Evolutionary conservation across 306 rosid genomes (phyloP).

Genomic region (Prosopis cineraria): DNA sequence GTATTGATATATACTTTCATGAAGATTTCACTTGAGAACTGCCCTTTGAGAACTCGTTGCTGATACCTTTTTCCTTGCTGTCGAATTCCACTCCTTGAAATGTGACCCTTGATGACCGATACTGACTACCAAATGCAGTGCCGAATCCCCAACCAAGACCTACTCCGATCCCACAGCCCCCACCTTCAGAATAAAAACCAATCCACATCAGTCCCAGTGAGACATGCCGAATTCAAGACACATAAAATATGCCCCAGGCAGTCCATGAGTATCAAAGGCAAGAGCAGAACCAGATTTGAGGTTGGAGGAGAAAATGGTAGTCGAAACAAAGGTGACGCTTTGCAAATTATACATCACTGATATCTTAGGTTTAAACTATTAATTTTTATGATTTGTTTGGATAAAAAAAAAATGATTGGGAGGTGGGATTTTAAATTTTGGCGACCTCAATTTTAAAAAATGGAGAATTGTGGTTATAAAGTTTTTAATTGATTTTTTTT

Average conservation of each 20-base stretch:
- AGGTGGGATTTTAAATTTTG: too few relatives aligned
- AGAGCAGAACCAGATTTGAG: background rate
- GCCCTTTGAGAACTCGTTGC: slow-evolving; percentile 40
- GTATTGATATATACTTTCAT: slow-evolving; percentile 26
- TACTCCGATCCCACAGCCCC: slow-evolving; percentile 97
- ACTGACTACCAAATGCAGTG: slow-evolving; percentile 84
- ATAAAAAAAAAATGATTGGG: too few relatives aligned
- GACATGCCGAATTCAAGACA: background rate
- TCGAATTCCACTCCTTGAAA: slow-evolving; percentile 77
- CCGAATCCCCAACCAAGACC: slow-evolving; percentile 99
- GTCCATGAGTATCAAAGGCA: background rate
- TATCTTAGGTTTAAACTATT: slow-evolving; percentile 7
- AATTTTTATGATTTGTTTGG: too few relatives aligned
- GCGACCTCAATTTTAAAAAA: too few relatives aligned
- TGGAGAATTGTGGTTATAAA: too few relatives aligned
- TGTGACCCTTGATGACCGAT: slow-evolving; percentile 65
- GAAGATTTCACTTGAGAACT: slow-evolving; percentile 41
- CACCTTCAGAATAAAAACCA: slow-evolving; percentile 60
- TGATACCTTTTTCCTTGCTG: slow-evolving; percentile 44
- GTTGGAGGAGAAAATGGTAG: background rate
- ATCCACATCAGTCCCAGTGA: slow-evolving; percentile 6
- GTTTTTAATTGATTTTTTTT: too few relatives aligned
- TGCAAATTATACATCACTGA: background rate
- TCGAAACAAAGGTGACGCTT: background rate
- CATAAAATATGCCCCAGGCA: background rate